A percentile compares a stretch with the other conserved stretches of the same genome.
phyloP scores from a whole-genome alignment of 768 basidiomycete genomes.

The Pulveroboletus sp. region DNA sequence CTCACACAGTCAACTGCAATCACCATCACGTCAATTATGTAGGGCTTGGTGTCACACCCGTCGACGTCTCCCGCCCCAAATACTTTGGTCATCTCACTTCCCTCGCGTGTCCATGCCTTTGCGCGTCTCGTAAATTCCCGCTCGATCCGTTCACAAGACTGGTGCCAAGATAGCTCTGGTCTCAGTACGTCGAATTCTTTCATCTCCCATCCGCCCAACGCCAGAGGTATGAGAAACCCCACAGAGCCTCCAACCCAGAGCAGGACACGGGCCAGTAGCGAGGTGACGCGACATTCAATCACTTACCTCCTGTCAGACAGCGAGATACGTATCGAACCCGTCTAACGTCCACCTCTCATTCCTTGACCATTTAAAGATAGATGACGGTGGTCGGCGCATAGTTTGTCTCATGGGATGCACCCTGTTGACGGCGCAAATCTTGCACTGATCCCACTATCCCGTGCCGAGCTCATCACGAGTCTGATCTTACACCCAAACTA shows the following conservation, averaged over 20 bases:
- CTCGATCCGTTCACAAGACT: too few relatives aligned
- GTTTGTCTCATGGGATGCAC: neutral
- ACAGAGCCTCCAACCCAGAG: too few relatives aligned
- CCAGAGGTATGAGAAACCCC: too few relatives aligned
- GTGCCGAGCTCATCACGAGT: neutral
- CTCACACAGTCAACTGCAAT: slow-evolving; percentile 1
- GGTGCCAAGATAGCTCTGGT: slow-evolving; percentile 35
- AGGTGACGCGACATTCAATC: neutral
- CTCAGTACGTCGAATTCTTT: slow-evolving; percentile 24
- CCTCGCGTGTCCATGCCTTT: slow-evolving; percentile 35
- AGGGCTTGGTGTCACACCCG: slow-evolving; percentile 40
- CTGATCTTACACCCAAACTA: neutral
- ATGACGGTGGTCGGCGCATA: slow-evolving; percentile 5
- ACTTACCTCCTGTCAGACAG: neutral
- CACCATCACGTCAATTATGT: slow-evolving; percentile 23
- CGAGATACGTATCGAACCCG: slow-evolving; percentile 1
- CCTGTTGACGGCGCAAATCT: slow-evolving; percentile 12
- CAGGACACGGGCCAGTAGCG: neutral
- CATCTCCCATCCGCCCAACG: too few relatives aligned
- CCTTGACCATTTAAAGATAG: slow-evolving; percentile 9
- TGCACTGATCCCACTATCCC: neutral
- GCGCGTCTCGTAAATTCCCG: too few relatives aligned
- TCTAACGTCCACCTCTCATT: slow-evolving; percentile 8
- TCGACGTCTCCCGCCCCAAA: slow-evolving; percentile 35
- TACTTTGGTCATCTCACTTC: slow-evolving; percentile 35